A percentile compares a stretch with the other conserved stretches of the same genome.
Conservation (phyloP, 164 flowering plant species). For the Santalum album region DNA sequence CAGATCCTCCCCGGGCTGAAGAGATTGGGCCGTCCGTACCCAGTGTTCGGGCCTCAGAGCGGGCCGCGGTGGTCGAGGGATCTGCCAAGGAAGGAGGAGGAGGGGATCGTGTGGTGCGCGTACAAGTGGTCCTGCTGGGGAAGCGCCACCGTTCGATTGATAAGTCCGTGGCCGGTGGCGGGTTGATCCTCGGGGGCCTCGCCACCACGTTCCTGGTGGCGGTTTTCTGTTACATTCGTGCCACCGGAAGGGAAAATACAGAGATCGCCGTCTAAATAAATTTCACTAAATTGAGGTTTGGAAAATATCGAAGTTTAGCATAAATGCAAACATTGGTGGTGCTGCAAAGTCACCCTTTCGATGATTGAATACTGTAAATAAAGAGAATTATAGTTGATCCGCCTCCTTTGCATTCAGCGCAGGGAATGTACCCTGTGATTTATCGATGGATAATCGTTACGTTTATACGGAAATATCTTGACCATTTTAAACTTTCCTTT, state of each 20-base stretch:
- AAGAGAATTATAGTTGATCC: no score
- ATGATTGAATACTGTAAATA: no score
- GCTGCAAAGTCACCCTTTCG: no score
- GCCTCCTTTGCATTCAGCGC: no score
- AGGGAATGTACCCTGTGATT: no score
- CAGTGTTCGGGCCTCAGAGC: not conserved
- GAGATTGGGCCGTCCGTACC: not conserved
- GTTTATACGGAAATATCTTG: no score
- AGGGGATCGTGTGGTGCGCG: not conserved
- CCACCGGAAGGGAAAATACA: constrained; percentile 47
- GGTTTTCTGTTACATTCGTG: constrained; percentile 55
- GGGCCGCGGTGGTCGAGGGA: not conserved
- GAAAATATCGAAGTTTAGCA: no score
- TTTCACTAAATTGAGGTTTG: no score
- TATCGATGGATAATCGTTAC: no score
- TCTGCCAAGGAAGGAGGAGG: constrained; percentile 10
- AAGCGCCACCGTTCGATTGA: constrained; percentile 26
- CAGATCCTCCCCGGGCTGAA: not conserved
- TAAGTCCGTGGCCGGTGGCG: constrained; percentile 51
- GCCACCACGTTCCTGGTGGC: constrained; percentile 50
- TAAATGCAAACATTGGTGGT: no score
- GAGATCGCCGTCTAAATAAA: no score
- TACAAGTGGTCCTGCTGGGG: constrained; percentile 6
- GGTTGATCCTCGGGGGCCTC: constrained; percentile 56
- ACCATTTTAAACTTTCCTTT: no score